A percentile compares a stretch with the other conserved stretches of the same genome.
Evolutionary conservation across 805 yeast species (phyloP).

Genomic region (Diddensiella santjacobensis): DNA sequence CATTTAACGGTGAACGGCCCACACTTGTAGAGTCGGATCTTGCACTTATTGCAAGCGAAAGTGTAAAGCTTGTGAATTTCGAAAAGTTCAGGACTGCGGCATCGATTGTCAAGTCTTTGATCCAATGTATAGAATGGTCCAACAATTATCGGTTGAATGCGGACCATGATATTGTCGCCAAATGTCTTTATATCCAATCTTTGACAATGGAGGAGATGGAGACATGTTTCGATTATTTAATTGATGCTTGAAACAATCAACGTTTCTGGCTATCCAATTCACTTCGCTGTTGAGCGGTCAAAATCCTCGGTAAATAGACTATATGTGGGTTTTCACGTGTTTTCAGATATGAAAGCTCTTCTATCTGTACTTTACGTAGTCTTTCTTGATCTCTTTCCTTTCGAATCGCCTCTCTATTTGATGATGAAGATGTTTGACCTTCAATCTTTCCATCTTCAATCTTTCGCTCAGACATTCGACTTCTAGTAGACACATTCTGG

Average conservation of each 20-base stretch:
- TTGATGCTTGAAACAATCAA: slow-evolving; percentile 1
- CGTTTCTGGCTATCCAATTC: neutral
- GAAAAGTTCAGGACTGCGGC: slow-evolving; percentile 74
- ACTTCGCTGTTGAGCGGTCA: slow-evolving; percentile 13
- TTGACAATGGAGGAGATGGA: slow-evolving; percentile 29
- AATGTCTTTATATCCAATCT: slow-evolving; percentile 70
- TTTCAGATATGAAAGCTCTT: slow-evolving; percentile 12
- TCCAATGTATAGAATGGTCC: slow-evolving; percentile 85
- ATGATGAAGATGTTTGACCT: too few relatives aligned
- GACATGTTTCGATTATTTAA: slow-evolving; percentile 19
- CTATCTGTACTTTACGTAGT: slow-evolving; percentile 1
- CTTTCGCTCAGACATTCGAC: neutral
- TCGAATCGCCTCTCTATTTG: slow-evolving; percentile 2
- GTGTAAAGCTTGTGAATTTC: slow-evolving; percentile 55
- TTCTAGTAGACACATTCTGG: neutral
- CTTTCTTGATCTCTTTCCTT: slow-evolving; percentile 12
- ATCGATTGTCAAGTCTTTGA: slow-evolving; percentile 67
- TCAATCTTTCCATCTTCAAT: too few relatives aligned
- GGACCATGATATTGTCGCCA: slow-evolving; percentile 66
- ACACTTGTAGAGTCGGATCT: slow-evolving; percentile 37
- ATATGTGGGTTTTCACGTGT: slow-evolving; percentile 15
- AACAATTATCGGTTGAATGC: slow-evolving; percentile 54
- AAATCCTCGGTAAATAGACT: slow-evolving; percentile 15
- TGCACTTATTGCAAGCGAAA: neutral
- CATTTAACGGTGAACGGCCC: slow-evolving; percentile 65